Evolutionary conservation across 164 flowering plant genomes (phyloP), one percentile per base, ranked within the genome.

Genomic region (Tetracentron sinense): DNA sequence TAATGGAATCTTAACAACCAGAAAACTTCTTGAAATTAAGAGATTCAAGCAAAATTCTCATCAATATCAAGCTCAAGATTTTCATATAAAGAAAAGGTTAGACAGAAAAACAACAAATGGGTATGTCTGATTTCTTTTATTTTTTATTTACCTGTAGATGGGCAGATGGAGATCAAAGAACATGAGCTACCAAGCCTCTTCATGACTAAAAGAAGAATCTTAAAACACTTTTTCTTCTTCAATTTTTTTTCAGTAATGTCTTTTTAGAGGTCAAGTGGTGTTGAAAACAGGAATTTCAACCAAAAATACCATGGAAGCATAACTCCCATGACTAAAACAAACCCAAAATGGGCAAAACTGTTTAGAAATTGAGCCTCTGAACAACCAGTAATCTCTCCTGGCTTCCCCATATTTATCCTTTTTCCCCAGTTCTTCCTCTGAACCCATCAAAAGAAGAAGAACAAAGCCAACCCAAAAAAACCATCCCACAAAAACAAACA

Each of bases 141-240:
- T n/a, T n/a, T n/a, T n/a, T n/a, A 27, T 20, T 27, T 61, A 76
- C 79, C 93, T 87, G 93, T 25, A 38, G 83, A 65, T 52, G 86
- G 82, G 75, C 90, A 84, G 73, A 84, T 74, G 61, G 94, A 73
- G 64, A 94, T 83, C 78, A 87, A 61, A 52, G 98, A 89, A 69
- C 89, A 97, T 53, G 90, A 76, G 81, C 91, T 89, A 61, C 82
- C 75, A 64, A 80, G 77, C 75, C 96, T 82, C 85, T 84, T 89
- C 90, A 89, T 89, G 64, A 56, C 58, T 64, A 58, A 6, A 29
- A 46, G 44, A 47, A 21, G 6, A 10, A 49, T 21, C 42, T n/a
- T 0, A 50, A 26, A 23, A 58, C 2, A 52, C 23, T 16, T 6
- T n/a, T 46, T 23, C 60, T 52, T 25, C 8, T 16, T 31, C 17